Evolutionary conservation across 441 rosid species (phyloP), one percentile per base, ranked within the genome.

Genomic region (Jatropha podagrica): DNA sequence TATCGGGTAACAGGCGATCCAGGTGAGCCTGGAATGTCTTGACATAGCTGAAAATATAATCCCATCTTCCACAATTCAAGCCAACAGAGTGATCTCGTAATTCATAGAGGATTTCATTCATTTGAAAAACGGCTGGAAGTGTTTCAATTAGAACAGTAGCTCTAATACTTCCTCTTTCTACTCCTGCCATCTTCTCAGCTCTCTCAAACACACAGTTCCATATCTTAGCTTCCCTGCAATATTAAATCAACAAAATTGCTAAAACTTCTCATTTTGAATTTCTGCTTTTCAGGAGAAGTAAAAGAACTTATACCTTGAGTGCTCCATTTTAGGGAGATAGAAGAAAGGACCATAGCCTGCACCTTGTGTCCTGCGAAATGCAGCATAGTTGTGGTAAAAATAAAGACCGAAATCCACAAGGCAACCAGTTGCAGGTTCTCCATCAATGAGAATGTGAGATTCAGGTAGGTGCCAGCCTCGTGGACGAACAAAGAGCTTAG

Each of bases 401-500:
- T 92, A 95, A 62, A 95, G 90, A 51, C 98, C 94, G 26, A 95
- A 95, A 68, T 95, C 99, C 2, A 92, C 93, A 0, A 95, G 94
- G 85, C 98, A 95, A 23, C 98, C 97, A 0, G 79, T 88, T 55
- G 97, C 97, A 4, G 98, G 98, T 44, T 91, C 91, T 2, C 98
- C 97, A 8, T 91, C 98, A 26, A 93, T 89, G 68, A 92, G 76
- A 81, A 93, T 88, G 76, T 91, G 99, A 48, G 92, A 86, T 81
- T 95, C 98, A 0, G 97, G 95, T 4, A 93, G 82, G 74, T 95
- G 99, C 99, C 99, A 93, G 20, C 98, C 98, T 71, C 98, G 78
- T 20, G 97, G 96, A 14, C 98, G 87, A 67, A 95, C 96, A 80
- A 95, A 93, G 7, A 95, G 84, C 87, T 90, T 92, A n/a, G 99